Conservation (phyloP, 2,329 filamentous ascomycete genomes). For the Ceratocystis smalleyi region DNA sequence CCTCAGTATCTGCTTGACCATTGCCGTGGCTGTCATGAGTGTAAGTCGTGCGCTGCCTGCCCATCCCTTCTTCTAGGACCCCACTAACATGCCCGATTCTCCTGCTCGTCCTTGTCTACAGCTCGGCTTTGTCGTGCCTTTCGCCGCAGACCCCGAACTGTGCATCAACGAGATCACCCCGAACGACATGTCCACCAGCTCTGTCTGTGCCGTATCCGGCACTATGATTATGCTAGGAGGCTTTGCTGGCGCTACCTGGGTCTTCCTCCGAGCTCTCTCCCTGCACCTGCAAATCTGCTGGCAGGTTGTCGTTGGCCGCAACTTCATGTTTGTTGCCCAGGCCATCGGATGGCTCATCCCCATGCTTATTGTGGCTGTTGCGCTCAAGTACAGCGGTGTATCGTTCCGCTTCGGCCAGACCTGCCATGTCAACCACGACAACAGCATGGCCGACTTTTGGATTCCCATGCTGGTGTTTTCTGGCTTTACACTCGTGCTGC, state of each 20-base stretch:
- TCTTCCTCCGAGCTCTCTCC: slow-evolving; percentile 76
- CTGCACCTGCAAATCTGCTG: slow-evolving; percentile 97
- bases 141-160: slow-evolving; percentile 61
- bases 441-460: slow-evolving; percentile 78
- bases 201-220: slow-evolving; percentile 76
- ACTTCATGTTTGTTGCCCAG: slow-evolving; percentile 78
- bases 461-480: slow-evolving; percentile 71
- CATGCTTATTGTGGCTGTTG: slow-evolving; percentile 55
- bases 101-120: slow-evolving; percentile 24
- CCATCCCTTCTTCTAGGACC: slow-evolving; percentile 10
- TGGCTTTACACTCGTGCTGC: slow-evolving; percentile 59
- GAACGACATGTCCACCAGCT: slow-evolving; percentile 70
- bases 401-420: slow-evolving; percentile 85
- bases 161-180: slow-evolving; percentile 87
- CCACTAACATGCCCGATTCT: background rate
- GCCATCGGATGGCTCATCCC: slow-evolving; percentile 73
- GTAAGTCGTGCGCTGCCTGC: slow-evolving; percentile 35
- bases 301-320: slow-evolving; percentile 76
- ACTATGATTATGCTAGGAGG: slow-evolving; percentile 75
- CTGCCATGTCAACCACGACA: slow-evolving; percentile 84
- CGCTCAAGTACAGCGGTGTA: slow-evolving; percentile 72
- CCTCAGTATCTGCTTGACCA: slow-evolving; percentile 70
- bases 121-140: slow-evolving; percentile 80
- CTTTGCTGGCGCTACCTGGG: slow-evolving; percentile 73
- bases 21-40: slow-evolving; percentile 63